Conservation (phyloP, 805 yeast genomes). For the Brettanomyces anomalus region DNA sequence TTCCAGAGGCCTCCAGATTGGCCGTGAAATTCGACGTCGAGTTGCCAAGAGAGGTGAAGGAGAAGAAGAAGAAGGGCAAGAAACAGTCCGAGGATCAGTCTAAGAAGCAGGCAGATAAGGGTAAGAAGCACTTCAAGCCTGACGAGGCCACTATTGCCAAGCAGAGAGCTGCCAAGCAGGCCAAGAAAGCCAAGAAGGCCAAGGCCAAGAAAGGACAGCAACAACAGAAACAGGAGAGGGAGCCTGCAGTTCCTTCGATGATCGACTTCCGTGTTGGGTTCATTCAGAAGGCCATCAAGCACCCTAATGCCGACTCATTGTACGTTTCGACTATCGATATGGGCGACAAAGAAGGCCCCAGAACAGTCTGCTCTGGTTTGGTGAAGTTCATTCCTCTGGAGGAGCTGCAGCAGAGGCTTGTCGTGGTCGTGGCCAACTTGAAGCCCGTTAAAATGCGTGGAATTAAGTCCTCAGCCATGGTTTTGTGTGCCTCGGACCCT, state of each 20-base stretch:
- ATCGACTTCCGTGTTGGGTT: constrained; percentile 93
- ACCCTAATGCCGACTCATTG: constrained; percentile 95
- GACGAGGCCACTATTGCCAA: constrained; percentile 20
- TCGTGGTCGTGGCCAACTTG: constrained; percentile 87
- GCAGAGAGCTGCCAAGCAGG: constrained; percentile 20
- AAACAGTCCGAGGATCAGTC: too few relatives aligned
- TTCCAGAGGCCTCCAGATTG: constrained; percentile 42
- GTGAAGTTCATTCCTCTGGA: constrained; percentile 84
- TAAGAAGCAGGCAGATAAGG: constrained; percentile 7
- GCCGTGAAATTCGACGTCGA: constrained; percentile 49
- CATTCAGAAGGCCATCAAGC: constrained; percentile 92
- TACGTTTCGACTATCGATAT: constrained; percentile 94
- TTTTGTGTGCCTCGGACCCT: constrained; percentile 73
- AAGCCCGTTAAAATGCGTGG: constrained; percentile 99
- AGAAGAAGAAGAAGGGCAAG: constrained; percentile 25
- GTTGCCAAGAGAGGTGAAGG: constrained; percentile 49
- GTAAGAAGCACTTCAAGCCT: constrained; percentile 9
- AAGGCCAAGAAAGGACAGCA: constrained; percentile 47
- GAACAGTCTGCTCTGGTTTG: constrained; percentile 97
- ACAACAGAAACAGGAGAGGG: constrained; percentile 45
- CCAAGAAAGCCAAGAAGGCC: constrained; percentile 32
- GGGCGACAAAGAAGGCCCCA: constrained; percentile 95
- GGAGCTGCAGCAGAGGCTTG: constrained; percentile 91
- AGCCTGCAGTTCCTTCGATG: constrained; percentile 63
- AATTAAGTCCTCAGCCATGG: constrained; percentile 93